A percentile compares a stretch with the other conserved stretches of the same genome.
Evolutionary conservation across 192 early-diverging fungal species (phyloP).

Genomic region (Hyaloraphidium curvatum): DNA sequence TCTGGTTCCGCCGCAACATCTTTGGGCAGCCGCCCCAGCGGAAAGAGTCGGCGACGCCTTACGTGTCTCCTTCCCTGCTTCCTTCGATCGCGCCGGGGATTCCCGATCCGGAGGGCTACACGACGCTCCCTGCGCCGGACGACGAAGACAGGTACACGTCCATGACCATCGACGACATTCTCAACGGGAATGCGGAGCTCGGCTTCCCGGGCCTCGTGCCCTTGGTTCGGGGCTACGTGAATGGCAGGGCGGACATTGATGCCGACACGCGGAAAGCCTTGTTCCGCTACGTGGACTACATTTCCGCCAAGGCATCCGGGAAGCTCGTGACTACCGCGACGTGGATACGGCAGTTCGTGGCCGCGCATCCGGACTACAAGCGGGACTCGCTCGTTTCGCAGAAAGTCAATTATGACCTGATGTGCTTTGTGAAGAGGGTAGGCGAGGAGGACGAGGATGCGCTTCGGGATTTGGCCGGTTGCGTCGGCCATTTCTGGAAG

Average conservation of each 20-base stretch:
- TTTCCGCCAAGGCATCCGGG: constrained; percentile 65
- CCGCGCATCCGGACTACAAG: constrained; percentile 66
- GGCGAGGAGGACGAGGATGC: constrained; percentile 32
- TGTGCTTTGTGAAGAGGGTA: constrained; percentile 35
- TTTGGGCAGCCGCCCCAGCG: constrained; percentile 22
- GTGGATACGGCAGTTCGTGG: constrained; percentile 81
- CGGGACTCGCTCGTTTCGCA: constrained; percentile 72
- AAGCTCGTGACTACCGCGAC: constrained; percentile 63
- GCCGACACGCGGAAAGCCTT: constrained; percentile 47
- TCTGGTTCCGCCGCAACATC: constrained; percentile 77
- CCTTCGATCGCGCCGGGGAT: background rate
- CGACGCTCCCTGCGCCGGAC: background rate
- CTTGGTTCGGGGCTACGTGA: constrained; percentile 67
- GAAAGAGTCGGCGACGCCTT: background rate
- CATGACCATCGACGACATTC: constrained; percentile 79
- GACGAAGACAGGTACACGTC: constrained; percentile 24
- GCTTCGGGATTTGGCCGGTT: too few species aligned
- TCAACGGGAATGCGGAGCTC: constrained; percentile 53
- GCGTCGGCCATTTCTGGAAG: too few species aligned
- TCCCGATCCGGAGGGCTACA: background rate
- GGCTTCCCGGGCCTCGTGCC: constrained; percentile 68
- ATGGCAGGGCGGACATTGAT: constrained; percentile 40
- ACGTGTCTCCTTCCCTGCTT: background rate
- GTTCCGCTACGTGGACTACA: constrained; percentile 52
- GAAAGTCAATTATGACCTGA: constrained; percentile 72